Conservation (phyloP, 2,329 filamentous ascomycete genomes). For the Chaetomiaceae sp. region DNA sequence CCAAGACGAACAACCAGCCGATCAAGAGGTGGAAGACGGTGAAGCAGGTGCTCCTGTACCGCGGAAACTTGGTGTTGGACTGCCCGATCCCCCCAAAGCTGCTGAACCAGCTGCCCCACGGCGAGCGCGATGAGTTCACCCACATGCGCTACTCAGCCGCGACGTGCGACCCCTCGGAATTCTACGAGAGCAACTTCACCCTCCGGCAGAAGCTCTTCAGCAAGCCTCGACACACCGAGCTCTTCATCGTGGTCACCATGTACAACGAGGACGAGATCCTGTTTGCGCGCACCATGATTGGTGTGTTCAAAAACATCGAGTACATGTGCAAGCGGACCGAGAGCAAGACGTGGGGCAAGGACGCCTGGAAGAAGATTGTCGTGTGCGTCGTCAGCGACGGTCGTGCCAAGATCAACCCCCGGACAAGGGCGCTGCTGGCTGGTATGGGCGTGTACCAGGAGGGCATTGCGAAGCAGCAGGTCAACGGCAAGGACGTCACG, state of each 20-base stretch:
- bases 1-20: constrained; percentile 44
- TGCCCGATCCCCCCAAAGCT: constrained; percentile 89
- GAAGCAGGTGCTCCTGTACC: constrained; percentile 95
- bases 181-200: constrained; percentile 85
- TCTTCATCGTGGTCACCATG: constrained; percentile 97
- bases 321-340: constrained; percentile 92
- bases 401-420: constrained; percentile 90
- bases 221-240: constrained; percentile 85
- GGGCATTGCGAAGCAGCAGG: constrained; percentile 96
- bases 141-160: constrained; percentile 93
- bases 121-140: constrained; percentile 85
- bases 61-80: constrained; percentile 93
- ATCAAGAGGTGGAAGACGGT: constrained; percentile 96
- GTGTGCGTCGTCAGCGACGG: constrained; percentile 97
- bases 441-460: constrained; percentile 97
- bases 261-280: constrained; percentile 98
- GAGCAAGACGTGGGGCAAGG: constrained; percentile 97
- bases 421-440: constrained; percentile 83
- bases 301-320: constrained; percentile 98
- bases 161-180: constrained; percentile 86
- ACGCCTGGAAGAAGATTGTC: constrained; percentile 99
- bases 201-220: constrained; percentile 87
- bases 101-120: constrained; percentile 82
- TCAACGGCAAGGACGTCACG: constrained; percentile 93
- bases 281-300: constrained; percentile 91